Conservation (phyloP, 2,329 filamentous ascomycete species). For the Fusarium temperatum region DNA sequence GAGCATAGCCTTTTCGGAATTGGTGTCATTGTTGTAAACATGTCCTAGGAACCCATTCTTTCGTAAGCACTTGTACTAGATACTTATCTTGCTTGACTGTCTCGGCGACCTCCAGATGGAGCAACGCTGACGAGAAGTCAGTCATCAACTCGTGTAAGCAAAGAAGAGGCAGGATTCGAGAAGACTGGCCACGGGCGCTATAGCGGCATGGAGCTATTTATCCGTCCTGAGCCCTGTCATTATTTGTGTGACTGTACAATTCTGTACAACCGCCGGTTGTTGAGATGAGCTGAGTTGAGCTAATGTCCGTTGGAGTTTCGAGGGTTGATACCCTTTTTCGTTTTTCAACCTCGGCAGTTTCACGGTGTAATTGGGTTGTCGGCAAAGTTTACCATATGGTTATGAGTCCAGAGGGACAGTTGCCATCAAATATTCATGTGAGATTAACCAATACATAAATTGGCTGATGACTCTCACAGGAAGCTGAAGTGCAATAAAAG, state of each 20-base stretch:
- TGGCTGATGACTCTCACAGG: background rate
- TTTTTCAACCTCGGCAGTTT: slow-evolving; percentile 34
- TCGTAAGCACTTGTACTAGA: slow-evolving; percentile 20
- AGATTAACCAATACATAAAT: background rate
- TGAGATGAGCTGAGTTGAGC: background rate
- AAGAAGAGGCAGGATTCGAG: background rate
- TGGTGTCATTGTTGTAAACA: background rate
- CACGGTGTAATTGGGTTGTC: slow-evolving; percentile 16
- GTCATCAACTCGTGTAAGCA: slow-evolving; percentile 5
- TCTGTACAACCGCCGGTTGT: background rate
- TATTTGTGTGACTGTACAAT: background rate
- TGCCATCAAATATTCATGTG: too few relatives aligned
- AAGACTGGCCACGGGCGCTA: slow-evolving; percentile 1
- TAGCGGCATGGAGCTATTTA: slow-evolving; percentile 28
- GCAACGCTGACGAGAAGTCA: slow-evolving; percentile 15
- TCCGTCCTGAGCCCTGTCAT: slow-evolving; percentile 19
- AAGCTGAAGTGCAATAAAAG: background rate
- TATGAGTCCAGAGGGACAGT: background rate
- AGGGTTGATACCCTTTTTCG: slow-evolving; percentile 1
- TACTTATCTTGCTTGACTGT: background rate
- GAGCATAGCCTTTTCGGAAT: background rate
- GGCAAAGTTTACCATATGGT: background rate
- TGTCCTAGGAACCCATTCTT: background rate
- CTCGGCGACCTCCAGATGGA: slow-evolving; percentile 11
- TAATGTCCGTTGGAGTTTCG: slow-evolving; percentile 1